A percentile compares a stretch with the other conserved stretches of the same genome.
Conservation (phyloP, 108 stramenopile species). For the Skeletonema menzelii region DNA sequence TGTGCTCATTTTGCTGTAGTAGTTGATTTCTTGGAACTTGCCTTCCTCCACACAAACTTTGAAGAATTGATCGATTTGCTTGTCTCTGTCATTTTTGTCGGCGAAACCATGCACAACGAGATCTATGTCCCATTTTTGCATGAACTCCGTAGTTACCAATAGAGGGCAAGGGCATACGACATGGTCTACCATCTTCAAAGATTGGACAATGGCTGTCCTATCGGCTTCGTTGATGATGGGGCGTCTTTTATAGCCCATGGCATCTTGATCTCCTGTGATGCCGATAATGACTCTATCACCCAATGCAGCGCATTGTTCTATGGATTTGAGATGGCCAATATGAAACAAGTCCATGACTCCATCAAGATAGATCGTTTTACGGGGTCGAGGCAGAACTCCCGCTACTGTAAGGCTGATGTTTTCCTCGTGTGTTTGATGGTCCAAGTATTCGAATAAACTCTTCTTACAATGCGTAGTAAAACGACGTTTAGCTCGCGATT, state of each 20-base stretch:
- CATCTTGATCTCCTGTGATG: conserved; percentile 73
- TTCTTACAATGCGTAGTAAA: conserved; percentile 37
- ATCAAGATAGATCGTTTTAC: conserved; percentile 68
- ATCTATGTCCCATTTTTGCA: conserved; percentile 62
- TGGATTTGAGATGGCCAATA: conserved; percentile 72
- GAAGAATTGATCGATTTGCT: conserved; percentile 62
- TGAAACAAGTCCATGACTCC: conserved; percentile 83
- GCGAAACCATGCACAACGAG: conserved; percentile 81
- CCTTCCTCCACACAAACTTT: conserved; percentile 41
- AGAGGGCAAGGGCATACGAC: conserved; percentile 75
- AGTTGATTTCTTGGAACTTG: conserved; percentile 61
- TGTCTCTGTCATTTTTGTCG: conserved; percentile 52
- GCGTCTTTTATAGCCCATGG: conserved; percentile 63
- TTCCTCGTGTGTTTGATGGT: conserved; percentile 35
- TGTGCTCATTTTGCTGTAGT: conserved; percentile 59
- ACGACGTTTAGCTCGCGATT: conserved; percentile 49
- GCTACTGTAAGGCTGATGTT: conserved; percentile 6
- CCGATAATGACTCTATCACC: conserved; percentile 66
- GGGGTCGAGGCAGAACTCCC: conserved; percentile 15
- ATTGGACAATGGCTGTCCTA: conserved; percentile 54
- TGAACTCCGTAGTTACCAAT: conserved; percentile 66
- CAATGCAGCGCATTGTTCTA: conserved; percentile 54
- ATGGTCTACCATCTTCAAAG: conserved; percentile 51
- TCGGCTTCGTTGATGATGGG: conserved; percentile 63
- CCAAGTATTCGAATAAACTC: conserved; percentile 44